These are phyloP conservation scores for Apiospora sp. DNA, from an alignment of 2,329 filamentous ascomycete species.

Conservation along the genomic window DNA sequence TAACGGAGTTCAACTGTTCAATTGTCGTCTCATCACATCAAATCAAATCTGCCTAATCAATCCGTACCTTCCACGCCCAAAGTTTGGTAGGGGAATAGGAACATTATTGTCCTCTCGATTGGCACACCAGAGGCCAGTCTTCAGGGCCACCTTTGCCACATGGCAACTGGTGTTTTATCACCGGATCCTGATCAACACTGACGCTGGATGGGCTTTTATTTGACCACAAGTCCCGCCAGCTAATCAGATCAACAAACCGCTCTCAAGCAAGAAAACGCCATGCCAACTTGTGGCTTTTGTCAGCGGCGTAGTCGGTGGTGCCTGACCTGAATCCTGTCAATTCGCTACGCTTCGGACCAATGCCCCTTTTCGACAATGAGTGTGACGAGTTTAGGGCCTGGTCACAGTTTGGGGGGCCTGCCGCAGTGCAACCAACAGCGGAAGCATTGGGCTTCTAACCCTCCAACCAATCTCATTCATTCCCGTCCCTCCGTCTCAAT, in stretches of 20 bases:
- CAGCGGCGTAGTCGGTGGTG: not conserved
- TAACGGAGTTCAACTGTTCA: not conserved
- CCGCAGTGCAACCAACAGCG: not conserved
- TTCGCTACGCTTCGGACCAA: conserved; percentile 2
- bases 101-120: not conserved
- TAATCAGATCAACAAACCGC: not conserved
- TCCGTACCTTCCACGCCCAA: not conserved
- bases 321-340: not conserved
- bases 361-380: conserved; percentile 6
- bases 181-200: not conserved
- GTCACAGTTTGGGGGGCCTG: conserved; percentile 8
- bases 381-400: not conserved
- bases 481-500: conserved; percentile 4
- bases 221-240: not conserved
- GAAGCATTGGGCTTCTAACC: not conserved
- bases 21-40: not conserved
- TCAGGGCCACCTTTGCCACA: not conserved
- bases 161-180: not conserved
- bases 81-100: not conserved
- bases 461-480: not conserved
- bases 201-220: not conserved
- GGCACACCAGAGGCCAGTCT: no score
- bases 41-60: not conserved
- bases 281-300: conserved; percentile 1
- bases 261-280: not conserved